phyloP scores from a whole-genome alignment of 176 grass and related monocot species.

The Oryza longistaminata region DNA sequence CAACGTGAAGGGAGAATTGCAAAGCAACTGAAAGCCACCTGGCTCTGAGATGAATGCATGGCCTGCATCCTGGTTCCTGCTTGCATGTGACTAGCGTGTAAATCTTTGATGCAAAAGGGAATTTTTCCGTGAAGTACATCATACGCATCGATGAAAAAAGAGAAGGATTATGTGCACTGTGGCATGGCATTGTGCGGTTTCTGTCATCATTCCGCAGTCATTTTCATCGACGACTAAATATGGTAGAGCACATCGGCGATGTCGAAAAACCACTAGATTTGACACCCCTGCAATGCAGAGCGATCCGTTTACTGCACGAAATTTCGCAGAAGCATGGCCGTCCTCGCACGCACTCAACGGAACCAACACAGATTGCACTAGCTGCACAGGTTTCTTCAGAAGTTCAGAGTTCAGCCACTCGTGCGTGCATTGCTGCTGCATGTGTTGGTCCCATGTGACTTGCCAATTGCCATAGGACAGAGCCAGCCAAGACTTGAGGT shows the following conservation, averaged over 20 bases:
- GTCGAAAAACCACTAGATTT: not conserved
- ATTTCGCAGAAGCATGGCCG: not conserved
- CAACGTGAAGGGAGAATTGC: constrained; percentile 20
- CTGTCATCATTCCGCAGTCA: too few relatives aligned
- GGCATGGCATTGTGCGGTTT: not conserved
- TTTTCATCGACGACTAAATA: not conserved
- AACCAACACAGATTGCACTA: not conserved
- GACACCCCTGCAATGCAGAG: not conserved
- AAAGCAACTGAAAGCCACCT: not conserved
- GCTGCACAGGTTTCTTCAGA: not conserved
- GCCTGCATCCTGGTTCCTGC: not conserved
- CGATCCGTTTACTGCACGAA: not conserved
- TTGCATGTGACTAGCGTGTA: constrained; percentile 14
- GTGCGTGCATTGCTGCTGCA: not conserved
- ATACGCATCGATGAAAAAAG: not conserved
- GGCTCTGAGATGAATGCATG: not conserved
- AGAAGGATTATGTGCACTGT: not conserved
- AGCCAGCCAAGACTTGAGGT: not conserved
- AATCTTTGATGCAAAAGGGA: not conserved
- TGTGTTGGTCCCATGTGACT: constrained; percentile 8
- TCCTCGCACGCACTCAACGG: not conserved
- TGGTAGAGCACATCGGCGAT: not conserved
- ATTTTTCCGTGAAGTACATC: not conserved
- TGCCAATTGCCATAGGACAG: not conserved
- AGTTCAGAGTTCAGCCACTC: not conserved